Percentiles rank a stretch among this genome's conserved stretches.
Conservation (phyloP, 2,329 filamentous ascomycete genomes). For the Cordyceps cateniannulata region DNA sequence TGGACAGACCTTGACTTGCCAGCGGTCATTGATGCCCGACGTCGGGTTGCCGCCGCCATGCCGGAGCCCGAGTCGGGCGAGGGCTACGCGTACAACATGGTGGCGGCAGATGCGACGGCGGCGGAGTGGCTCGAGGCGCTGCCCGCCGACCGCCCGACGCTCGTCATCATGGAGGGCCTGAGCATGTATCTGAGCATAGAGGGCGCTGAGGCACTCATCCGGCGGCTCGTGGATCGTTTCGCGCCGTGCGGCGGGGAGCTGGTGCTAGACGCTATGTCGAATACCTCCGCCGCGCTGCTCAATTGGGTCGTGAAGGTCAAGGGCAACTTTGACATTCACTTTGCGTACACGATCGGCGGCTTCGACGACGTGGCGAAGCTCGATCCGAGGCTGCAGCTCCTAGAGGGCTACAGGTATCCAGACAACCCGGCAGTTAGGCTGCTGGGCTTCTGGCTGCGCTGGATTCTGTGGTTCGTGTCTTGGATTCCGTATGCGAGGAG, state of each 20-base stretch:
- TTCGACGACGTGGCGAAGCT: not conserved
- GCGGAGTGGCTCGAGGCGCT: slow-evolving; percentile 24
- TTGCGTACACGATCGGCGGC: not conserved
- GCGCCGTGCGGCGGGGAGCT: slow-evolving; percentile 19
- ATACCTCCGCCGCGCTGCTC: not conserved
- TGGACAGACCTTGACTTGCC: slow-evolving; percentile 31
- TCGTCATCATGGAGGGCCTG: slow-evolving; percentile 28
- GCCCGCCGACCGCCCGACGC: slow-evolving; percentile 24
- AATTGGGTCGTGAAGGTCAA: not conserved
- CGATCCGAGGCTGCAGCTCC: not conserved
- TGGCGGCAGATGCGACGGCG: slow-evolving; percentile 21
- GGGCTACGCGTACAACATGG: slow-evolving; percentile 19
- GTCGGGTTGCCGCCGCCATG: slow-evolving; percentile 15
- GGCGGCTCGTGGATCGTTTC: slow-evolving; percentile 21
- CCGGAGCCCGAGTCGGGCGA: slow-evolving; percentile 4
- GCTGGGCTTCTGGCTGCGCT: not conserved
- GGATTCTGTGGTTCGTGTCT: not conserved
- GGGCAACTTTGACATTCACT: not conserved
- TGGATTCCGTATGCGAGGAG: not conserved
- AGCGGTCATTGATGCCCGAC: slow-evolving; percentile 27
- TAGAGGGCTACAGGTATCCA: not conserved
- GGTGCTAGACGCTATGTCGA: slow-evolving; percentile 18
- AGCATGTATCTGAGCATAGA: slow-evolving; percentile 24
- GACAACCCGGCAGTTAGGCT: not conserved
- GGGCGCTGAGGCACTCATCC: slow-evolving; percentile 19